A percentile compares a stretch with the other conserved stretches of the same genome.
Conservation (phyloP, 1,284 basidiomycete species). For the Xanthoconium separans region DNA sequence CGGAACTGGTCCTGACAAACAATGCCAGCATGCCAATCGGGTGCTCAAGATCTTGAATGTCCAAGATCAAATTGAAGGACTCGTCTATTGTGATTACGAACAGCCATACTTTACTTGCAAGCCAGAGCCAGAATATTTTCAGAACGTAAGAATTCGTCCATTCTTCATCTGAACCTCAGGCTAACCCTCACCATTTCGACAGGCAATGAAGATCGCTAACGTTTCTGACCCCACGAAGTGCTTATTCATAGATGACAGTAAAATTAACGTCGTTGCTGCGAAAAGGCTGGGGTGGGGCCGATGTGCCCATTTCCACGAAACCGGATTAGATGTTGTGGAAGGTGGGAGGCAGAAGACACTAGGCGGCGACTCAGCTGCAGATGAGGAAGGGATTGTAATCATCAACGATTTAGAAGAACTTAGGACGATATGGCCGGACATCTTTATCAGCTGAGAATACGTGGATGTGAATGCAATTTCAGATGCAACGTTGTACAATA, state of each 20-base stretch:
- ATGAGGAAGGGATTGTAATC: slow-evolving; percentile 43
- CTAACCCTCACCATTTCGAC: slow-evolving; percentile 4
- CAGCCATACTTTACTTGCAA: slow-evolving; percentile 76
- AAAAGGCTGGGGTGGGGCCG: slow-evolving; percentile 65
- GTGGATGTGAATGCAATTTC: neutral
- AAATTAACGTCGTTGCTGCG: slow-evolving; percentile 66
- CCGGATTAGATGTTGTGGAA: slow-evolving; percentile 58
- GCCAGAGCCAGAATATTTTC: slow-evolving; percentile 73
- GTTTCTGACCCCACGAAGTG: slow-evolving; percentile 64
- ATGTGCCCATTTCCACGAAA: slow-evolving; percentile 73
- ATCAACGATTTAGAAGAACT: slow-evolving; percentile 61
- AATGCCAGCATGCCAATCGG: slow-evolving; percentile 72
- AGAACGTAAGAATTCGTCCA: slow-evolving; percentile 42
- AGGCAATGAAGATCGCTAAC: slow-evolving; percentile 65
- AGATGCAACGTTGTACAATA: slow-evolving; percentile 3
- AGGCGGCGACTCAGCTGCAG: slow-evolving; percentile 37
- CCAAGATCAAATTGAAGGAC: slow-evolving; percentile 74
- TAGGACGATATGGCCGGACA: slow-evolving; percentile 65
- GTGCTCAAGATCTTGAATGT: slow-evolving; percentile 76
- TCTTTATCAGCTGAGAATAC: slow-evolving; percentile 43
- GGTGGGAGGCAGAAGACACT: slow-evolving; percentile 58
- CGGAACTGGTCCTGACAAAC: slow-evolving; percentile 6
- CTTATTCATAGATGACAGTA: slow-evolving; percentile 76
- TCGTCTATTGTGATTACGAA: slow-evolving; percentile 82
- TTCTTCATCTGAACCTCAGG: neutral